Evolutionary conservation across 2,329 filamentous ascomycete genomes (phyloP).

Genomic region (Fusarium sp.): DNA sequence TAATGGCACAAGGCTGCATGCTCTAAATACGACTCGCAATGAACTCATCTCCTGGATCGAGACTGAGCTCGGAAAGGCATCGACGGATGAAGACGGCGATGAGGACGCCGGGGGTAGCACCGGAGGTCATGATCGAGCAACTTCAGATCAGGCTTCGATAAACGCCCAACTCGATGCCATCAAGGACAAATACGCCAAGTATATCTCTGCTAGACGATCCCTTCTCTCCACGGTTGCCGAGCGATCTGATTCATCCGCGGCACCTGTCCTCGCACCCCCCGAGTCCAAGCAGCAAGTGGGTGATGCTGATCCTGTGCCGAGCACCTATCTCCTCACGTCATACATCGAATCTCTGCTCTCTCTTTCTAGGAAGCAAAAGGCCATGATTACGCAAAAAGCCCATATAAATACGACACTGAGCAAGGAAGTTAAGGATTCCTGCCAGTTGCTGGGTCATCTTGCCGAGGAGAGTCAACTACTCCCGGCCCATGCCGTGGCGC

Average conservation of each 20-base stretch:
- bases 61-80: slow-evolving; percentile 67
- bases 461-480: slow-evolving; percentile 73
- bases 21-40: slow-evolving; percentile 67
- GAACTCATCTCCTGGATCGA: slow-evolving; percentile 76
- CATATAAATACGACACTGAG: slow-evolving; percentile 64
- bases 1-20: slow-evolving; percentile 59
- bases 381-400: slow-evolving; percentile 68
- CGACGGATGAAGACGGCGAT: slow-evolving; percentile 49
- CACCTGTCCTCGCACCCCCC: slow-evolving; percentile 32
- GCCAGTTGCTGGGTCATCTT: slow-evolving; percentile 64
- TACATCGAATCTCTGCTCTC: slow-evolving; percentile 67
- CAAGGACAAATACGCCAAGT: slow-evolving; percentile 65
- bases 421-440: slow-evolving; percentile 63
- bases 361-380: slow-evolving; percentile 68
- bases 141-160: slow-evolving; percentile 46
- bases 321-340: slow-evolving; percentile 63
- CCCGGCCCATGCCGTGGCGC: slow-evolving; percentile 60
- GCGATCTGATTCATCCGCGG: slow-evolving; percentile 45
- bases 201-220: slow-evolving; percentile 61
- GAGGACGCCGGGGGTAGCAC: slow-evolving; percentile 40
- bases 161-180: slow-evolving; percentile 59
- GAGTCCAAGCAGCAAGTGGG: slow-evolving; percentile 14
- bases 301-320: slow-evolving; percentile 35
- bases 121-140: slow-evolving; percentile 36
- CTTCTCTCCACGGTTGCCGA: slow-evolving; percentile 58